Conservation (phyloP, 805 yeast genomes). For the Kurtzmaniella cleridarum region DNA sequence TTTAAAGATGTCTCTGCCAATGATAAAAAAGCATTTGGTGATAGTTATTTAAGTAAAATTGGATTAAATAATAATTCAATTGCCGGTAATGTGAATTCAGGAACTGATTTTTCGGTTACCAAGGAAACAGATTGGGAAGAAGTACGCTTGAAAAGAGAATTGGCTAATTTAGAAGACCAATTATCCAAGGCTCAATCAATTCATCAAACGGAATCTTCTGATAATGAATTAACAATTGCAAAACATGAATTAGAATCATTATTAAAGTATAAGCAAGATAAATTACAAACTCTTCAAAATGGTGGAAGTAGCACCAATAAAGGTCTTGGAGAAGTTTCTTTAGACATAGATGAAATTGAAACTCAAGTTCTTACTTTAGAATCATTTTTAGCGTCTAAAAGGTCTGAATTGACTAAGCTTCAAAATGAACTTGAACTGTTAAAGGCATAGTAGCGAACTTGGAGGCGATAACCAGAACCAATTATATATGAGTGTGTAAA, state of each 20-base stretch:
- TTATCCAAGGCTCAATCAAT: slow-evolving; percentile 44
- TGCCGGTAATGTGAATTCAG: slow-evolving; percentile 32
- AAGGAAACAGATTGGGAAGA: slow-evolving; percentile 92
- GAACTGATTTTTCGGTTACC: slow-evolving; percentile 68
- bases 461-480: no score
- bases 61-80: slow-evolving; percentile 41
- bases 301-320: slow-evolving; percentile 10
- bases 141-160: slow-evolving; percentile 73
- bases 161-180: slow-evolving; percentile 67
- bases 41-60: slow-evolving; percentile 49
- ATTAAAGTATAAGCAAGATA: slow-evolving; percentile 67
- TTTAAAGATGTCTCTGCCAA: slow-evolving; percentile 17
- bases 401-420: slow-evolving; percentile 51
- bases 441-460: slow-evolving; percentile 3
- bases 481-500: no score
- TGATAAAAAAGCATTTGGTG: slow-evolving; percentile 42
- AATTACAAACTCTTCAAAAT: slow-evolving; percentile 27
- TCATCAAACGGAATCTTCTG: slow-evolving; percentile 17
- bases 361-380: slow-evolving; percentile 72
- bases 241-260: slow-evolving; percentile 76
- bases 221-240: slow-evolving; percentile 21
- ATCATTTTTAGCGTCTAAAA: slow-evolving; percentile 58
- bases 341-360: slow-evolving; percentile 66
- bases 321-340: slow-evolving; percentile 48
- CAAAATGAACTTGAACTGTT: slow-evolving; percentile 34